These are phyloP conservation scores for Zygosaccharomyces bisporus DNA, from an alignment of 805 yeast genomes.

Conservation along the genomic window DNA sequence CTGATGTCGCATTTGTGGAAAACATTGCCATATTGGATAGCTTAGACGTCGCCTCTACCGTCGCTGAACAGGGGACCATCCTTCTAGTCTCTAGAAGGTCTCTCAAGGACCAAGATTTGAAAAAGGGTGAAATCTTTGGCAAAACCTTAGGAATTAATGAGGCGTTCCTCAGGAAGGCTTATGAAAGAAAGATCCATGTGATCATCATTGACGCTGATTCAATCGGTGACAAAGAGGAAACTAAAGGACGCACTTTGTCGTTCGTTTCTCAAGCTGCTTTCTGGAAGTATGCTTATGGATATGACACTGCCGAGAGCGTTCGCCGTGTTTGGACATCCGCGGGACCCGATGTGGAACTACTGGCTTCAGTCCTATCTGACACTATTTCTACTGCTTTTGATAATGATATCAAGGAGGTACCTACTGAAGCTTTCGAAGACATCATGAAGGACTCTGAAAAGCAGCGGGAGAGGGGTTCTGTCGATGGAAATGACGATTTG, in stretches of 20 bases:
- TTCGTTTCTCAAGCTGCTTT: constrained; percentile 77
- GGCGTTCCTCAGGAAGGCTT: constrained; percentile 49
- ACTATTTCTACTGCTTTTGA: constrained; percentile 56
- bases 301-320: constrained; percentile 58
- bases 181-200: constrained; percentile 50
- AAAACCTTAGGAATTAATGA: constrained; percentile 49
- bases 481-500: constrained; percentile 38
- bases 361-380: constrained; percentile 66
- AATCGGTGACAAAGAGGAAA: constrained; percentile 63
- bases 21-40: constrained; percentile 49
- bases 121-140: constrained; percentile 42
- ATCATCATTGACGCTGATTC: constrained; percentile 58
- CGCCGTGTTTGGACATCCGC: constrained; percentile 76
- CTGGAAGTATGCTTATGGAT: constrained; percentile 64
- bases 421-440: constrained; percentile 27
- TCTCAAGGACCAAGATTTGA: constrained; percentile 27
- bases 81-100: constrained; percentile 39
- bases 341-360: constrained; percentile 75
- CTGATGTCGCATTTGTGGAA: constrained; percentile 64
- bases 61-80: constrained; percentile 54
- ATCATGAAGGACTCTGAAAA: constrained; percentile 38
- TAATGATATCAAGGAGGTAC: constrained; percentile 41
- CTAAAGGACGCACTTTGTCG: constrained; percentile 69
- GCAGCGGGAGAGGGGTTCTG: constrained; percentile 29
- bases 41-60: constrained; percentile 60